Evolutionary conservation across 2,329 filamentous ascomycete species (phyloP).

Genomic region (Penicillium carneum): DNA sequence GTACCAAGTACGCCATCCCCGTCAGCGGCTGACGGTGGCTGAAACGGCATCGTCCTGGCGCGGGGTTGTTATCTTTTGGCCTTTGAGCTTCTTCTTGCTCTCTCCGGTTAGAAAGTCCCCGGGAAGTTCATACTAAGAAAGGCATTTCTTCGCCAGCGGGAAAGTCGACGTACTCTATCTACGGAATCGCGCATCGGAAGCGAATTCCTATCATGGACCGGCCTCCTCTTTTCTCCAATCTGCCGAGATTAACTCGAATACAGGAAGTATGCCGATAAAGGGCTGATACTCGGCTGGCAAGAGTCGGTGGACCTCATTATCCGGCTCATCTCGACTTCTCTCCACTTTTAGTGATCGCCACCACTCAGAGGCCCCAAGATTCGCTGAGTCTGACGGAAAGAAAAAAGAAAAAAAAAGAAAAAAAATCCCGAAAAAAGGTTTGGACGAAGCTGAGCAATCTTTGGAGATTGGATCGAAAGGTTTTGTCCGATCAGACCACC

Average conservation of each 20-base stretch:
- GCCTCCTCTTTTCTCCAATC: not conserved
- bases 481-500: constrained; percentile 26
- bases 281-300: not conserved
- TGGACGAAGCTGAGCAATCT: constrained; percentile 22
- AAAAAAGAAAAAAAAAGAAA: constrained; percentile 21
- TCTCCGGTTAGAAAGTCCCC: not conserved
- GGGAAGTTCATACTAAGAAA: constrained; percentile 11
- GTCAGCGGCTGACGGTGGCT: constrained; percentile 16
- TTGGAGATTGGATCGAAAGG: constrained; percentile 18
- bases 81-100: not conserved
- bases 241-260: not conserved
- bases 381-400: constrained; percentile 21
- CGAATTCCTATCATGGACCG: constrained; percentile 2
- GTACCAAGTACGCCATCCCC: constrained; percentile 10
- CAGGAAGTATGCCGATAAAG: not conserved
- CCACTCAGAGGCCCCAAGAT: constrained; percentile 28
- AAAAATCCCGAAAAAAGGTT: constrained; percentile 6
- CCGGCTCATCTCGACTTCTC: not conserved
- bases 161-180: not conserved
- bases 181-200: not conserved
- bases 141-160: not conserved
- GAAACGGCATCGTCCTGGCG: not conserved
- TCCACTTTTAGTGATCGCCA: constrained; percentile 24
- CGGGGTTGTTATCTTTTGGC: constrained; percentile 1
- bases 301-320: constrained; percentile 24